phyloP scores from a whole-genome alignment of 257 asterid species.

The Lycium barbarum region DNA sequence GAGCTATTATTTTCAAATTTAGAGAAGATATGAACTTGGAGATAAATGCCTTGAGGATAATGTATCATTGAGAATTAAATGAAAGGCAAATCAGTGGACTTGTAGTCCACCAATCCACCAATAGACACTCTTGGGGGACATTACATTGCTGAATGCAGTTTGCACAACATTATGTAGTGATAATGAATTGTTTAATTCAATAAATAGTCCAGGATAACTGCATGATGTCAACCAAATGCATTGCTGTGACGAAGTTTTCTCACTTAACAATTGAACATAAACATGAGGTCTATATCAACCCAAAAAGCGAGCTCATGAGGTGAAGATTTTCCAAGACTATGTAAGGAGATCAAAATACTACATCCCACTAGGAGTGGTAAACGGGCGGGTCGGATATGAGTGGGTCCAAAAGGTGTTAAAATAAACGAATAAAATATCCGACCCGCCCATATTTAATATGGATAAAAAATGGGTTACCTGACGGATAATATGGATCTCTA shows the following conservation, averaged over 20 bases:
- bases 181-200: constrained; percentile 1
- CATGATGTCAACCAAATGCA: constrained; percentile 10
- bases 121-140: not conserved
- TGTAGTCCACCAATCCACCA: not conserved
- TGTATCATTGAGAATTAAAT: not conserved
- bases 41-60: not conserved
- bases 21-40: not conserved
- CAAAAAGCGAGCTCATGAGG: not conserved
- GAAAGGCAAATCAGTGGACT: not conserved
- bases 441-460: no score
- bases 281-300: not conserved
- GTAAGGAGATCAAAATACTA: not conserved
- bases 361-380: not conserved
- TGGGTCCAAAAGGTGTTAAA: no score
- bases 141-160: constrained; percentile 11
- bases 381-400: no score
- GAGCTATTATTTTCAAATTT: not conserved
- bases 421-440: no score
- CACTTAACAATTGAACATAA: not conserved
- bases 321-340: not conserved
- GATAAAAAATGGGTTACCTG: no score
- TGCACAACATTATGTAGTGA: constrained; percentile 7
- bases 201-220: not conserved
- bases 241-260: not conserved
- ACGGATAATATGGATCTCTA: no score